Conservation (phyloP, 176 grass and related monocot genomes). For the Dendrocalamus sinicus region DNA sequence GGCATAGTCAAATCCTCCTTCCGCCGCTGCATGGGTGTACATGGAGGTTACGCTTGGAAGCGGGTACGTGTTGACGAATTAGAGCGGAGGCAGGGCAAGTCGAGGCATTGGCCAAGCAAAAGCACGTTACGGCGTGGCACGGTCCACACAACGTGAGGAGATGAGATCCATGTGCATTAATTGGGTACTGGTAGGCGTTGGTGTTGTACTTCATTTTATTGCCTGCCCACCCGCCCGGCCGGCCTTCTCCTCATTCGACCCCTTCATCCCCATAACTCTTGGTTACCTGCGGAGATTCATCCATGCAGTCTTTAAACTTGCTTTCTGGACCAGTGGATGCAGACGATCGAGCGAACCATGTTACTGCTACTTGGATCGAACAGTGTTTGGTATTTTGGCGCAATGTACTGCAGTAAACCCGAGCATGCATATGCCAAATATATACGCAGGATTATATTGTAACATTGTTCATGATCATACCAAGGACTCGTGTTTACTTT, state of each 20-base stretch:
- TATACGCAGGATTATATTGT: background rate
- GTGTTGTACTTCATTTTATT: conserved; percentile 41
- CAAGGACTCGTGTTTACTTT: background rate
- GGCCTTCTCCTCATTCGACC: background rate
- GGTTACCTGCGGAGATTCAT: background rate
- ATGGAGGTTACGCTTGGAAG: background rate
- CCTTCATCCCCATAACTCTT: conserved; percentile 33
- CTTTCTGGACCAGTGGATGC: conserved; percentile 3
- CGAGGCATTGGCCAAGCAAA: background rate
- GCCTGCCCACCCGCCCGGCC: background rate
- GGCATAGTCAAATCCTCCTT: too few species aligned
- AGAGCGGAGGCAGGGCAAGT: background rate
- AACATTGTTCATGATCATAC: background rate
- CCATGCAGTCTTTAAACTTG: background rate
- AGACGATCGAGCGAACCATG: background rate
- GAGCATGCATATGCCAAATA: background rate
- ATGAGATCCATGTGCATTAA: conserved; percentile 34
- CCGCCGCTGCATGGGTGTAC: background rate
- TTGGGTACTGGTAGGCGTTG: conserved; percentile 39
- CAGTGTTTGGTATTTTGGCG: background rate
- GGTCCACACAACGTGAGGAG: conserved; percentile 1
- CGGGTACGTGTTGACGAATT: background rate
- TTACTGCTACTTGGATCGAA: background rate
- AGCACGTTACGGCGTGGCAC: conserved; percentile 18
- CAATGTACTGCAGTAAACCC: background rate